Percentiles rank a stretch among this genome's conserved stretches.
Conservation (phyloP, 208 protist genomes). For the Trypanosoma cruzi region DNA sequence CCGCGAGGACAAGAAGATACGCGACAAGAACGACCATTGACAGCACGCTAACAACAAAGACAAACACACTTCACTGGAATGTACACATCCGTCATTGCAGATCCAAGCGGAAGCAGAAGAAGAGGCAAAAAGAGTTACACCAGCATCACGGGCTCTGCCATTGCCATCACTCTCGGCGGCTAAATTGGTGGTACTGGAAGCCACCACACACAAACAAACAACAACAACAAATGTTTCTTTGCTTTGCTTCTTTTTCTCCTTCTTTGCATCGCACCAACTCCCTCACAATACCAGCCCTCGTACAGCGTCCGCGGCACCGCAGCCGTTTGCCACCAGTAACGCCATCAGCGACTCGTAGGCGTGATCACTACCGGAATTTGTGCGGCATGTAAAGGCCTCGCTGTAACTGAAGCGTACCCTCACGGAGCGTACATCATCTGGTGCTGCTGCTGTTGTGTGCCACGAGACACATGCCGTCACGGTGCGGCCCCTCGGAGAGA, state of each 20-base stretch:
- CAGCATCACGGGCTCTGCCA: no score
- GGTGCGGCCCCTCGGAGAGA: conserved; percentile 14
- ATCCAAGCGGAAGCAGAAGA: no score
- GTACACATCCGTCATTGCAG: no score
- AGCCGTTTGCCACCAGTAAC: conserved; percentile 19
- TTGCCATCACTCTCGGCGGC: no score
- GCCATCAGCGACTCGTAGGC: conserved; percentile 24
- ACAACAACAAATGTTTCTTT: conserved; percentile 4
- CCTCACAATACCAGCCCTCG: background rate
- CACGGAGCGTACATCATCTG: background rate
- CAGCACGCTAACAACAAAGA: conserved; percentile 24
- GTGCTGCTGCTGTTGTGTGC: background rate
- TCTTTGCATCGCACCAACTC: background rate
- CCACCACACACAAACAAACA: background rate
- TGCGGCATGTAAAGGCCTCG: conserved; percentile 17
- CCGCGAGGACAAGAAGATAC: conserved; percentile 43
- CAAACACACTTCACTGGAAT: conserved; percentile 4
- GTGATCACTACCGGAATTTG: background rate
- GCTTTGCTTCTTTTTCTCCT: background rate
- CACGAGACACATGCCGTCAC: conserved; percentile 20
- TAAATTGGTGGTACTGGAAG: no score
- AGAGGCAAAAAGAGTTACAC: no score
- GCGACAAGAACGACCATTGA: conserved; percentile 30
- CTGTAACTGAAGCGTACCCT: conserved; percentile 20
- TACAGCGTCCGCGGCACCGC: background rate